A percentile compares a stretch with the other conserved stretches of the same genome.
Evolutionary conservation across 345 rosid genomes (phyloP).

Genomic region (Euphorbia peplus): DNA sequence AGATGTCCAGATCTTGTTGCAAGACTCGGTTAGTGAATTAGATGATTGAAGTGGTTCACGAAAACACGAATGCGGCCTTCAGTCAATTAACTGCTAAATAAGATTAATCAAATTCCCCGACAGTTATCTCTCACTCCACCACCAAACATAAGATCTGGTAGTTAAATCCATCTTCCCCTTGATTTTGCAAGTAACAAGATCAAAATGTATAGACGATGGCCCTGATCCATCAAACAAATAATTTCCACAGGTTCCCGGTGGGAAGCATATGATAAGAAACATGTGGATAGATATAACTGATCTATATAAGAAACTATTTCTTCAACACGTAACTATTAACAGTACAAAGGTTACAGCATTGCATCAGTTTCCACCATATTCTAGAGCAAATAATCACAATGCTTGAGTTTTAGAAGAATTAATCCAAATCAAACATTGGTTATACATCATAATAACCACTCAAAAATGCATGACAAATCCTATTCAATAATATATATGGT

Average conservation of each 20-base stretch:
- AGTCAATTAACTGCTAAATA: background rate
- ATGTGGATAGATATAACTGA: background rate
- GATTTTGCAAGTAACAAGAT: background rate
- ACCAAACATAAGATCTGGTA: background rate
- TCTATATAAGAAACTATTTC: background rate
- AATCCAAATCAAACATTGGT: background rate
- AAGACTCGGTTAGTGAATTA: background rate
- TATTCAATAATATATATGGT: slow-evolving; percentile 1
- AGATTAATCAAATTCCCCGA: background rate
- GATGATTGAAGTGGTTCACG: background rate
- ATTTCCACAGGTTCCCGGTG: background rate
- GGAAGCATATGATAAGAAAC: background rate
- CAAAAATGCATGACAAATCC: background rate
- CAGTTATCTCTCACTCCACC: background rate
- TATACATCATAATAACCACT: background rate
- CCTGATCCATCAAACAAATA: slow-evolving; percentile 5
- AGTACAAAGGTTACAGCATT: background rate
- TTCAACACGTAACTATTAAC: background rate
- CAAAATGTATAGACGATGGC: background rate
- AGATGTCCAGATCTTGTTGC: background rate
- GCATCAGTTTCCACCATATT: background rate
- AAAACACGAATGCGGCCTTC: background rate
- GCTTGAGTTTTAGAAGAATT: background rate
- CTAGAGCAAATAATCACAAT: background rate
- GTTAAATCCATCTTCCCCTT: background rate